Evolutionary conservation across 164 flowering plant genomes (phyloP).

Genomic region (Echeveria elegans): DNA sequence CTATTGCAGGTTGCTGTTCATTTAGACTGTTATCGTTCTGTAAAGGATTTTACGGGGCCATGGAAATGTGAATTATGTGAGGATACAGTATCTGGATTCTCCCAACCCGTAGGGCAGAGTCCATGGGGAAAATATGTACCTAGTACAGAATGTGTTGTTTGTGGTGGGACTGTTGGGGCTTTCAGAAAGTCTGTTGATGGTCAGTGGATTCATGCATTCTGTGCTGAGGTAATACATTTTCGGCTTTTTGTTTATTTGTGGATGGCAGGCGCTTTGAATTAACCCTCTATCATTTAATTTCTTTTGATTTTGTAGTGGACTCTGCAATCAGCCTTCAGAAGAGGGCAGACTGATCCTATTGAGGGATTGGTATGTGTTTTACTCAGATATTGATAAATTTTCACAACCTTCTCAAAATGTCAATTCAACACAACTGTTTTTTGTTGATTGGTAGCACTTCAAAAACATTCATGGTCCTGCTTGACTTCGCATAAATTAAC

Average conservation of each 20-base stretch:
- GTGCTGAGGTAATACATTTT: slow-evolving; percentile 72
- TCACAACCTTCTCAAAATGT: not conserved
- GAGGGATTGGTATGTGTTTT: slow-evolving; percentile 71
- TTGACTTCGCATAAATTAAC: not conserved
- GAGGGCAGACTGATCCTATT: slow-evolving; percentile 77
- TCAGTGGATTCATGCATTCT: slow-evolving; percentile 92
- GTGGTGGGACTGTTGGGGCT: slow-evolving; percentile 83
- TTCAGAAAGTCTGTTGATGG: slow-evolving; percentile 76
- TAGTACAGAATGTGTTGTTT: slow-evolving; percentile 65
- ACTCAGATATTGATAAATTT: not conserved
- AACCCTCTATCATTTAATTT: not conserved
- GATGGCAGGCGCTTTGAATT: not conserved
- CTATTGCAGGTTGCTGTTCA: slow-evolving; percentile 78
- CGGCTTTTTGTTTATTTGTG: not conserved
- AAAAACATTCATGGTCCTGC: not conserved
- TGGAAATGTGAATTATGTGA: slow-evolving; percentile 94
- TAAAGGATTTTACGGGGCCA: slow-evolving; percentile 61
- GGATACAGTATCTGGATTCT: slow-evolving; percentile 38
- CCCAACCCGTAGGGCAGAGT: slow-evolving; percentile 30
- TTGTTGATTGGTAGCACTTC: not conserved
- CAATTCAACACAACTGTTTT: not conserved
- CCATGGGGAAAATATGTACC: slow-evolving; percentile 40
- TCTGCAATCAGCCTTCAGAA: slow-evolving; percentile 65
- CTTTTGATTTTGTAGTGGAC: slow-evolving; percentile 53
- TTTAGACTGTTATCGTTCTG: slow-evolving; percentile 70